These are phyloP conservation scores for Arthrobotrys sinensis DNA, from an alignment of 2,329 filamentous ascomycete species.

Conservation along the genomic window DNA sequence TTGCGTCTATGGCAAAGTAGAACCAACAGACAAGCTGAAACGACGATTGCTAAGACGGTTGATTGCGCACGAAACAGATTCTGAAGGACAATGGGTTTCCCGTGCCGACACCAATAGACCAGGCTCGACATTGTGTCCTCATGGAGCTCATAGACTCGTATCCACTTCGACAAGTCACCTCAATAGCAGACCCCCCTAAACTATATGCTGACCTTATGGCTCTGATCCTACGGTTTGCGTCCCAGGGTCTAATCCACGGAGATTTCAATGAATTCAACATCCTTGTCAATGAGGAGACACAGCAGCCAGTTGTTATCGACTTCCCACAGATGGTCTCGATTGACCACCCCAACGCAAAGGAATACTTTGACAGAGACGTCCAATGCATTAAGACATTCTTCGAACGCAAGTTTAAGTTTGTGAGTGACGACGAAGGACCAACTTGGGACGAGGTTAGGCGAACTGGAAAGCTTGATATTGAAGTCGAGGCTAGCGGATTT, in stretches of 20 bases:
- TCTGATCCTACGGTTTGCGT: slow-evolving; percentile 86
- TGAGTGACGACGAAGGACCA: slow-evolving; percentile 83
- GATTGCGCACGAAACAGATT: slow-evolving; percentile 65
- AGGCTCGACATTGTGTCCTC: slow-evolving; percentile 94
- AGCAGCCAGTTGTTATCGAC: slow-evolving; percentile 86
- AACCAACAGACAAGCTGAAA: slow-evolving; percentile 21
- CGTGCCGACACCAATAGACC: slow-evolving; percentile 87
- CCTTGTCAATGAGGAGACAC: slow-evolving; percentile 82
- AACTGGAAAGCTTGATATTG: slow-evolving; percentile 82
- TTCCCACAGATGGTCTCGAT: slow-evolving; percentile 99
- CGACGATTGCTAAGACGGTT: slow-evolving; percentile 19
- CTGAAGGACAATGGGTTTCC: slow-evolving; percentile 87
- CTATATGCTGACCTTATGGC: slow-evolving; percentile 93
- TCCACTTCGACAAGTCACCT: slow-evolving; percentile 88
- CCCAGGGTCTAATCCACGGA: slow-evolving; percentile 92
- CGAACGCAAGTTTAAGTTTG: slow-evolving; percentile 87
- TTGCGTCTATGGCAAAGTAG: slow-evolving; percentile 29
- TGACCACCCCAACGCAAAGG: slow-evolving; percentile 91
- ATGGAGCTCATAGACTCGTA: slow-evolving; percentile 96
- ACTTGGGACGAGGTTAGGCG: slow-evolving; percentile 89
- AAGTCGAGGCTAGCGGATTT: slow-evolving; percentile 93
- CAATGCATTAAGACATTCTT: slow-evolving; percentile 97
- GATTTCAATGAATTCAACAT: slow-evolving; percentile 99
- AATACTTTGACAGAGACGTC: slow-evolving; percentile 97
- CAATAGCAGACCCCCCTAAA: slow-evolving; percentile 84